Evolutionary conservation across 1,284 basidiomycete genomes (phyloP), one percentile per base, ranked within the genome.

Genomic region (Amylostereum areolatum): DNA sequence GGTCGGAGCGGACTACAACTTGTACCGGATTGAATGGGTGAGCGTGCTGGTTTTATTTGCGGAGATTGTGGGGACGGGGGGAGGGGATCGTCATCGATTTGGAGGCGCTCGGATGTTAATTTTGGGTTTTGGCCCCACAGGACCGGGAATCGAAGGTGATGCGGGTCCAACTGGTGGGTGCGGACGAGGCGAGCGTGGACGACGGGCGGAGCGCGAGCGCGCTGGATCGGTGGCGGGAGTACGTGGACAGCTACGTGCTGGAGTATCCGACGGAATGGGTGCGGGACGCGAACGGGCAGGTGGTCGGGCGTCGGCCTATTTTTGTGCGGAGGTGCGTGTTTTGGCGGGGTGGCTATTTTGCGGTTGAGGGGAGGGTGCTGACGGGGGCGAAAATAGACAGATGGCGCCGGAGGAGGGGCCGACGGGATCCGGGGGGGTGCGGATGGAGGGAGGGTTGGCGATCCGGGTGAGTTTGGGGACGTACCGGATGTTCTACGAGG

Each of bases 11-110:
- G 95, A 97, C 56, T 95, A 98, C 62, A 88, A 91, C 68, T 70
- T 98, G 53, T 98, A 92, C 71, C 82, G 90, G 54, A 73, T 98
- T 37, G 89, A 94, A 75, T 97, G 92, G 89, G 92, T 94, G 65
- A 62, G 84, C 71, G 28, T 30, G 6, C 34, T 27, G n/a, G n/a
- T n/a, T n/a, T n/a, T n/a, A n/a, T n/a, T n/a, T n/a, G n/a, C n/a
- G n/a, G n/a, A n/a, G n/a, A n/a, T n/a, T n/a, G n/a, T n/a, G n/a
- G n/a, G n/a, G n/a, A n/a, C n/a, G n/a, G n/a, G n/a, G n/a, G n/a
- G n/a, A n/a, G n/a, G n/a, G n/a, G n/a, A n/a, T n/a, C n/a, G n/a
- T n/a, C n/a, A n/a, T n/a, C n/a, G n/a, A n/a, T n/a, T n/a, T n/a
- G n/a, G n/a, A n/a, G n/a, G n/a, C n/a, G n/a, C n/a, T n/a, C n/a